Evolutionary conservation across 129 eudicot genomes (phyloP), one percentile per base, ranked within the genome.

Genomic region (Centaurea solstitialis): DNA sequence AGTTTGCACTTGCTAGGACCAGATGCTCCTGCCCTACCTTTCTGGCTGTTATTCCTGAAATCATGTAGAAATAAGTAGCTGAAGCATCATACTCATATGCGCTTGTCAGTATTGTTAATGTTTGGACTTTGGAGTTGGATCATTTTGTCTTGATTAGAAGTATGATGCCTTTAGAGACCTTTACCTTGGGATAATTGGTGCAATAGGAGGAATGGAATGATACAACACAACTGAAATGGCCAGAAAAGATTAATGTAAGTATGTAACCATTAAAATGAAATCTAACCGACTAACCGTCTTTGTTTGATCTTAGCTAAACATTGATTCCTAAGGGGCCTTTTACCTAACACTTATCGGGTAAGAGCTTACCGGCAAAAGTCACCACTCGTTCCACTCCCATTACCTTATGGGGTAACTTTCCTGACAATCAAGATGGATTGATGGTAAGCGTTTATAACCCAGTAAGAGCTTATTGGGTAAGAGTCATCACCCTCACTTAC

Each of bases 61-160:
- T 45, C 47, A 26, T 78, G 68, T 26, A 67, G 9, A 67, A 18
- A 69, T 53, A 20, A 28, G 57, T 68, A 68, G 50, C 68, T 39
- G 30, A 67, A 67, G 37, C 37, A 13, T 7, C 38, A 78, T 22
- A 43, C 47, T 43, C 45, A 9, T 41, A 77, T 67, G 50, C 20
- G 45, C 33, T 12, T 18, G 61, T 9, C 39, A 11, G 61, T 39
- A 76, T 35, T 20, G 15, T 50, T 50, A 50, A 15, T 50, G 62
- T 61, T 61, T 61, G 67, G 67, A 61, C 15, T n/a, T n/a, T n/a
- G n/a, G n/a, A n/a, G n/a, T n/a, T 62, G 20, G 62, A 15, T 50
- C 62, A 17, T 50, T 59, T 74, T 74, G 24, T 74, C 68, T 74
- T 74, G 78, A 50, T 74, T 74, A 53, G 68, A 24, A 74, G 78